Evolutionary conservation across 2,329 filamentous ascomycete species (phyloP).

Genomic region (Microcyclospora pomicola): DNA sequence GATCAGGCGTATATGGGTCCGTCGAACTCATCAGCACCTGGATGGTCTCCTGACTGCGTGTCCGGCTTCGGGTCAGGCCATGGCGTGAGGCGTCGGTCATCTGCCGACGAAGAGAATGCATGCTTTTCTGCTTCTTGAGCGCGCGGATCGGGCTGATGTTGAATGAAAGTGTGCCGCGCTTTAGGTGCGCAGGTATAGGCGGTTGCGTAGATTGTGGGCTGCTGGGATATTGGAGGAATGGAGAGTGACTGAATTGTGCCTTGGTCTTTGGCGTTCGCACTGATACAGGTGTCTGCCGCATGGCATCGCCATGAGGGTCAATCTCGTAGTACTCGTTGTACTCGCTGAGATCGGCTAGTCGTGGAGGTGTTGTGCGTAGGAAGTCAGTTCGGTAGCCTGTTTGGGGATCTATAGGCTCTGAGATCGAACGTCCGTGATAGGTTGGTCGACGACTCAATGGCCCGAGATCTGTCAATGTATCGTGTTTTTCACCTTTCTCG

Average conservation of each 20-base stretch:
- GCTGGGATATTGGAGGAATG: slow-evolving; percentile 15
- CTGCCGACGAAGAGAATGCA: slow-evolving; percentile 19
- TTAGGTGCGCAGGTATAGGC: slow-evolving; percentile 18
- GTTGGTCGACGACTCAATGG: slow-evolving; percentile 13
- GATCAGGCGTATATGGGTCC: slow-evolving; percentile 9
- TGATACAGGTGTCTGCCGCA: too few species aligned
- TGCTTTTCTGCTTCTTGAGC: slow-evolving; percentile 18
- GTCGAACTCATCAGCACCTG: slow-evolving; percentile 7
- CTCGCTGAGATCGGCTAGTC: slow-evolving; percentile 3
- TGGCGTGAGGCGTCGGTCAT: slow-evolving; percentile 10
- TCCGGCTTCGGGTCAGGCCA: slow-evolving; percentile 11
- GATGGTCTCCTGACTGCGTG: slow-evolving; percentile 30
- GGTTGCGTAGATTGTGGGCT: slow-evolving; percentile 15
- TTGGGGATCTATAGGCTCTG: slow-evolving; percentile 17
- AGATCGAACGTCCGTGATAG: slow-evolving; percentile 21
- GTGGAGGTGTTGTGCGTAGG: slow-evolving; percentile 17
- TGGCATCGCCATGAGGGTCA: slow-evolving; percentile 4
- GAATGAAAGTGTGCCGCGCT: slow-evolving; percentile 21
- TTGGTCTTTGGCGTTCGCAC: slow-evolving; percentile 8
- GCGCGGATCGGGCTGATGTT: slow-evolving; percentile 19
- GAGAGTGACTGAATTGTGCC: slow-evolving; percentile 15
- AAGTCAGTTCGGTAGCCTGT: slow-evolving; percentile 21
- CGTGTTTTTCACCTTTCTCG: slow-evolving; percentile 12
- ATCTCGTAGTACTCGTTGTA: slow-evolving; percentile 1
- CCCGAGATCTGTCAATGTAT: slow-evolving; percentile 16